These are phyloP conservation scores for Sphagnum tenellum DNA, from an alignment of 225 moss, liverwort and hornwort genomes.

Conservation along the genomic window DNA sequence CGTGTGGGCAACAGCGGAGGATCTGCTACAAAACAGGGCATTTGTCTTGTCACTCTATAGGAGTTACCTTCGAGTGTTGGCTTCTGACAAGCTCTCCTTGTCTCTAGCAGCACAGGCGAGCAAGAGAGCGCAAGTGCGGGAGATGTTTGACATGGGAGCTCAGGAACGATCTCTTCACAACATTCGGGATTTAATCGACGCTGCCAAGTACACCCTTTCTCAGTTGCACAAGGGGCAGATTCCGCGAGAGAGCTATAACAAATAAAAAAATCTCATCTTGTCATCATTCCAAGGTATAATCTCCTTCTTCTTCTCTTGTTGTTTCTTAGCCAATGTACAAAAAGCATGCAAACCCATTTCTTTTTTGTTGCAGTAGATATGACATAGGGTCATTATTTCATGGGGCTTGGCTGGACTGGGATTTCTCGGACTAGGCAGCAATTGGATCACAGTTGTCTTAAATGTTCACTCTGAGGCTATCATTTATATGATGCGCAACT, in stretches of 20 bases:
- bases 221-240: constrained; percentile 33
- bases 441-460: too few relatives aligned
- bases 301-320: too few relatives aligned
- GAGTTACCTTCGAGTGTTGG: constrained; percentile 42
- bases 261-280: constrained; percentile 8
- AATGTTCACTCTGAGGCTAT: too few relatives aligned
- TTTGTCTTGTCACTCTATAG: constrained; percentile 67
- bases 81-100: constrained; percentile 47
- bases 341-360: too few relatives aligned
- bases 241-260: constrained; percentile 51
- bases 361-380: too few relatives aligned
- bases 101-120: constrained; percentile 57
- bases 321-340: too few relatives aligned
- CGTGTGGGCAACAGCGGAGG: constrained; percentile 62
- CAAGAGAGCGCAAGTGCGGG: constrained; percentile 45
- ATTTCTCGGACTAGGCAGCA: too few relatives aligned
- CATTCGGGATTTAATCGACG: constrained; percentile 56
- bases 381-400: too few relatives aligned
- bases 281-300: too few relatives aligned
- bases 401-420: too few relatives aligned
- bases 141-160: constrained; percentile 57
- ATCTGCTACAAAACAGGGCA: constrained; percentile 53
- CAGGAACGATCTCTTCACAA: constrained; percentile 61
- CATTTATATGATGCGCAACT: too few relatives aligned
- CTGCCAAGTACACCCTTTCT: constrained; percentile 44